phyloP scores from a whole-genome alignment of 768 basidiomycete genomes.

The Chalciporus chontae region DNA sequence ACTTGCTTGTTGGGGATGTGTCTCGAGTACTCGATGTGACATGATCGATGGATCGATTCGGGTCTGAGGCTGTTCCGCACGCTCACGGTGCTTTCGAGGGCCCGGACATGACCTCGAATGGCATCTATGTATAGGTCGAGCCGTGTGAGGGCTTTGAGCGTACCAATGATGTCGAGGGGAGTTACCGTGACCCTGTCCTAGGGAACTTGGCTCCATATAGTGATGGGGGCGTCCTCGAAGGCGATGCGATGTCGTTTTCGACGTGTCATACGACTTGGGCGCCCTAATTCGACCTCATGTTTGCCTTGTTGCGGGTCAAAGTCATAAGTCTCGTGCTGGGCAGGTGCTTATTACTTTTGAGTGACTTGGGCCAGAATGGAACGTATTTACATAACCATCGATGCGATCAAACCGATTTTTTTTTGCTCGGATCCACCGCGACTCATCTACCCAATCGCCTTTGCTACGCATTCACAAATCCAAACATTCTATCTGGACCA shows the following conservation, averaged over 20 bases:
- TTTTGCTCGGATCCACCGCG: constrained; percentile 12
- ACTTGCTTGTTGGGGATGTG: neutral
- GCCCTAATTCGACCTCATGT: neutral
- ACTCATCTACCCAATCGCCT: constrained; percentile 21
- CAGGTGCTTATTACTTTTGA: too few relatives aligned
- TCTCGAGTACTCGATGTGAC: neutral
- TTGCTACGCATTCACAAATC: constrained; percentile 19
- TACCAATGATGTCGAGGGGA: too few relatives aligned
- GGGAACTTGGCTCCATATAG: too few relatives aligned
- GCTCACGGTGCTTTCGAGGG: neutral
- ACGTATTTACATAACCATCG: constrained; percentile 19
- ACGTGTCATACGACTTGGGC: neutral
- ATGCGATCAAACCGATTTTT: constrained; percentile 15
- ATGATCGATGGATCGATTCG: neutral
- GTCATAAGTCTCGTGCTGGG: too few relatives aligned
- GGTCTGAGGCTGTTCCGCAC: neutral
- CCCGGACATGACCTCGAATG: neutral
- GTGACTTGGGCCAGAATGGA: constrained; percentile 7
- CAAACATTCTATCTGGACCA: constrained; percentile 22
- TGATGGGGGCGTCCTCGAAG: constrained; percentile 11
- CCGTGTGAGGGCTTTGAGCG: too few relatives aligned
- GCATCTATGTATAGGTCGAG: neutral
- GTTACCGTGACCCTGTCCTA: too few relatives aligned
- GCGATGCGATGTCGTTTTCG: constrained; percentile 22
- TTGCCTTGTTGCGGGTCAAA: neutral